A percentile compares a stretch with the other conserved stretches of the same genome.
Evolutionary conservation across 2,329 filamentous ascomycete genomes (phyloP).

Genomic region (Beauveria brongniartii): DNA sequence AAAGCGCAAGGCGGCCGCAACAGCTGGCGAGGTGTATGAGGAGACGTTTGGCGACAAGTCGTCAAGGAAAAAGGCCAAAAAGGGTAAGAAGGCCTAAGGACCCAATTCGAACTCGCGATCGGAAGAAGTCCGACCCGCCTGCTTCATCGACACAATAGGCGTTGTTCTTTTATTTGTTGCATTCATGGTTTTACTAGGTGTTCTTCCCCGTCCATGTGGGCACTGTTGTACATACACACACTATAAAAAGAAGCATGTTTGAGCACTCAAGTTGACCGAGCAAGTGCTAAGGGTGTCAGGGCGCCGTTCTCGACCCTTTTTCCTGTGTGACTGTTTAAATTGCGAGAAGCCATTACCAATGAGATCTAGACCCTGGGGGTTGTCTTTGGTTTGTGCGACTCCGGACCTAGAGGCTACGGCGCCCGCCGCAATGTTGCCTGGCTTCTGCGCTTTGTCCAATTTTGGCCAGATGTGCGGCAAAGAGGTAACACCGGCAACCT

Average conservation of each 20-base stretch:
- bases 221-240: background rate
- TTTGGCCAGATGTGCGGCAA: background rate
- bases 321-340: background rate
- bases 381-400: background rate
- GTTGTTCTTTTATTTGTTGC: background rate
- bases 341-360: background rate
- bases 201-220: background rate
- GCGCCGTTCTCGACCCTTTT: background rate
- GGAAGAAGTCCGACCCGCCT: background rate
- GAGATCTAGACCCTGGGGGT: background rate
- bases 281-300: background rate
- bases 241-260: background rate
- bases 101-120: too few relatives aligned
- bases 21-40: constrained; percentile 55
- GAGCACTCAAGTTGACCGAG: background rate
- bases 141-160: background rate
- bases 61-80: constrained; percentile 46
- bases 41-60: constrained; percentile 49
- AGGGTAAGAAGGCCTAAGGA: constrained; percentile 23
- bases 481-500: background rate
- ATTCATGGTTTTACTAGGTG: background rate
- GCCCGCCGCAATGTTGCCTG: background rate
- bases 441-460: background rate
- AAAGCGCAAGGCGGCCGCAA: constrained; percentile 64
- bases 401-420: background rate